Evolutionary conservation across 768 basidiomycete genomes (phyloP), one percentile per base, ranked within the genome.

Genomic region (Leccinum variicolor): DNA sequence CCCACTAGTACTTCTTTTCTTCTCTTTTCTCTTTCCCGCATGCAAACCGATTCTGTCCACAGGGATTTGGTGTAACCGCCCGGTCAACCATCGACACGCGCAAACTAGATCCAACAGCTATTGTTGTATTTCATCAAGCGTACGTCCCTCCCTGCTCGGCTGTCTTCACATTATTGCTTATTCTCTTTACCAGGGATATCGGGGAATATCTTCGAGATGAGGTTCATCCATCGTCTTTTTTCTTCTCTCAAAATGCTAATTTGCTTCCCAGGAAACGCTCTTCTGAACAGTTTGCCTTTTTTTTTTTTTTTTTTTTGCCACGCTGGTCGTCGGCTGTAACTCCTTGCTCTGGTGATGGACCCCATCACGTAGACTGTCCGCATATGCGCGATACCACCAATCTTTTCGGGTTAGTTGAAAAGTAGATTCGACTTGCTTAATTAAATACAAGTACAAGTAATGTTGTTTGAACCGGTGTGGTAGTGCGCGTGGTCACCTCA

Each of bases 111-210:
- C 97, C 97, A 23, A 98, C 95, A 23, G 86, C 92, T 7, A 98
- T 99, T 57, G 87, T 99, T 50, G 97, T 98, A 3, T 99, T 98
- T 75, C 97, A 98, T 70, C 97, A 99, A 78, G 90, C 97, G 92
- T 95, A 70, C 57, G 57, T 54, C 48, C 28, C 33, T 26, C 48
- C 51, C 56, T 26, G 17, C 25, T 47, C 41, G 1, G 15, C 33
- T 25, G 15, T 23, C 21, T 45, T 54, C 7, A 43, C 28, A 28
- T 50, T 53, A 28, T 53, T 45, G 53, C 50, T 67, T 41, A 59
- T 54, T 21, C 53, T 33, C 19, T 53, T 15, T 29, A 47, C 50
- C 67, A 97, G 94, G 50, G 97, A 99, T 74, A 92, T 98, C 23
- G 97, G 97, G 56, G 97, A 99, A 78, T 99, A 98, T 72, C 77